phyloP scores from a whole-genome alignment of 2,329 filamentous ascomycete genomes.

The Aspergillus thermomutatus region DNA sequence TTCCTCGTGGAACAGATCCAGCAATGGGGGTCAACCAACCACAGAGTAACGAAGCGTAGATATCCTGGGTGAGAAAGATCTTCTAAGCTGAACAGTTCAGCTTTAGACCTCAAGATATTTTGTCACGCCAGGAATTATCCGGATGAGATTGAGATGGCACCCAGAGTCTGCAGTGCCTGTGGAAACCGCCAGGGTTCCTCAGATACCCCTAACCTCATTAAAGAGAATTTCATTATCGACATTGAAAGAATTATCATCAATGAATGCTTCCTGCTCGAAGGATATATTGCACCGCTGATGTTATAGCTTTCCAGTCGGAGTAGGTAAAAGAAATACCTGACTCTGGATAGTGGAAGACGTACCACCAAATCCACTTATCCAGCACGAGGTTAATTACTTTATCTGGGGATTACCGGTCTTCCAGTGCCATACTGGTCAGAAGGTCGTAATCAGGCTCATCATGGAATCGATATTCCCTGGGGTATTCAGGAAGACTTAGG shows the following conservation, averaged over 20 bases:
- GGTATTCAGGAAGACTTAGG: slow-evolving; percentile 2
- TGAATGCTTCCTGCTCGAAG: slow-evolving; percentile 5
- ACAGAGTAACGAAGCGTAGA: slow-evolving; percentile 13
- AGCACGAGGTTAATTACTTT: not conserved
- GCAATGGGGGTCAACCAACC: slow-evolving; percentile 17
- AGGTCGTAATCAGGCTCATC: not conserved
- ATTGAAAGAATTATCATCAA: slow-evolving; percentile 1
- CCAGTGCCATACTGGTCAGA: slow-evolving; percentile 1
- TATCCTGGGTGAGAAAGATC: slow-evolving; percentile 10
- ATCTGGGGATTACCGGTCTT: not conserved
- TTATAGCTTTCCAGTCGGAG: slow-evolving; percentile 6
- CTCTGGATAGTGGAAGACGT: slow-evolving; percentile 2
- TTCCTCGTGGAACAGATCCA: slow-evolving; percentile 15
- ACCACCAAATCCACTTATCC: not conserved
- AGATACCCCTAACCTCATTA: slow-evolving; percentile 2
- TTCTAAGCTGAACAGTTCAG: slow-evolving; percentile 8
- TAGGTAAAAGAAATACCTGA: slow-evolving; percentile 11
- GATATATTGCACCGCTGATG: slow-evolving; percentile 2
- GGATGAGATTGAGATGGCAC: slow-evolving; percentile 8
- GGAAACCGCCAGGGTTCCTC: not conserved
- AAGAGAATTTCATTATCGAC: not conserved
- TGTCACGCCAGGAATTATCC: slow-evolving; percentile 11
- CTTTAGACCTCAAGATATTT: slow-evolving; percentile 10
- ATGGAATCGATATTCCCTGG: slow-evolving; percentile 2
- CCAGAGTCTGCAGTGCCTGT: slow-evolving; percentile 2